Conservation (phyloP, 2,329 filamentous ascomycete genomes). For the Dryadomyces quercivorus region DNA sequence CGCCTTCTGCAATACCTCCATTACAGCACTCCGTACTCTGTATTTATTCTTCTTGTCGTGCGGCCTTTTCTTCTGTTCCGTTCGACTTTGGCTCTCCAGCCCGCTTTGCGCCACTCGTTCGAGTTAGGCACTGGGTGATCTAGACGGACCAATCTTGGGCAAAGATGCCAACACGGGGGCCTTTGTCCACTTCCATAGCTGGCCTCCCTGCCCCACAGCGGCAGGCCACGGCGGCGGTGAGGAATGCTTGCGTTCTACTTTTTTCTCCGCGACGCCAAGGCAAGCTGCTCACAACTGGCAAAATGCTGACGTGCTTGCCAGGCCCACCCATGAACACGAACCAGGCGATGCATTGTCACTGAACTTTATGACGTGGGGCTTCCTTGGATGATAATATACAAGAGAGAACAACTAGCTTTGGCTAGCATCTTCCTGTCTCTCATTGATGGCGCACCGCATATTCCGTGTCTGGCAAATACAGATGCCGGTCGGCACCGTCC, state of each 20-base stretch:
- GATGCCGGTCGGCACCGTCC: slow-evolving; percentile 78
- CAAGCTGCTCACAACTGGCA: too few species aligned
- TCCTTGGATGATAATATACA: background rate
- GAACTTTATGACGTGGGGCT: too few species aligned
- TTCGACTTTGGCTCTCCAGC: too few species aligned
- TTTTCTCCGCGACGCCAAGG: background rate
- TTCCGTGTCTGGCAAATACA: slow-evolving; percentile 87
- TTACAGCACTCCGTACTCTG: too few species aligned
- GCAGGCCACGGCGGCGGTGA: background rate
- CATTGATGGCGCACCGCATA: slow-evolving; percentile 64
- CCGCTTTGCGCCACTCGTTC: background rate
- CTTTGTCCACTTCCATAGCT: background rate
- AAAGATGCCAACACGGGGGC: slow-evolving; percentile 4
- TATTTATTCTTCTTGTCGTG: too few species aligned
- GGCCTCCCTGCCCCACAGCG: background rate
- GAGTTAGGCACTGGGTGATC: background rate
- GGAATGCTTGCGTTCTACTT: background rate
- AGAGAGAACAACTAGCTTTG: background rate
- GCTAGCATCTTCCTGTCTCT: too few species aligned
- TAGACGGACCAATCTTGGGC: background rate
- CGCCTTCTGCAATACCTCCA: too few species aligned
- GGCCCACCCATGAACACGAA: too few species aligned
- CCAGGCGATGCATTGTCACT: too few species aligned
- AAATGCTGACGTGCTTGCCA: too few species aligned
- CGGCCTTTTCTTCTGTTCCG: background rate